These are phyloP conservation scores for Clausena lansium DNA, from an alignment of 345 rosid species.

Conservation along the genomic window DNA sequence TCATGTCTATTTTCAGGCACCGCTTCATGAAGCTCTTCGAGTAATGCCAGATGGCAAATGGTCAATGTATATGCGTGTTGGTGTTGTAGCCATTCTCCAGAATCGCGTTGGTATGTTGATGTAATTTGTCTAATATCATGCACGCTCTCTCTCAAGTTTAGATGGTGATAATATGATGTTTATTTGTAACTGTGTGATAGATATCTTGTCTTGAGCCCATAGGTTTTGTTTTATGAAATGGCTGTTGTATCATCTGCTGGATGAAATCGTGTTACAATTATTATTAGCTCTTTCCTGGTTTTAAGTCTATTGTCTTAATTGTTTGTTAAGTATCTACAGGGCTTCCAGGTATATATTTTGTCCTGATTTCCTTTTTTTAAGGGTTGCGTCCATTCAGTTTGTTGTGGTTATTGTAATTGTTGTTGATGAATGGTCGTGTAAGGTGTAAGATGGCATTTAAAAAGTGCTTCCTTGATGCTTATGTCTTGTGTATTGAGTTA, in stretches of 20 bases:
- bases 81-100: constrained; percentile 76
- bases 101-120: constrained; percentile 76
- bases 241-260: neutral
- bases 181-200: neutral
- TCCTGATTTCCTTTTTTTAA: neutral
- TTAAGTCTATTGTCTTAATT: neutral
- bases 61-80: constrained; percentile 60
- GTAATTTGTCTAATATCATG: neutral
- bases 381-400: neutral
- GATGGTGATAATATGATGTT: neutral
- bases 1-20: constrained; percentile 39
- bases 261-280: neutral
- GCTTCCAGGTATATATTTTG: neutral
- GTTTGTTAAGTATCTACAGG: neutral
- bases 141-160: neutral
- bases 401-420: neutral
- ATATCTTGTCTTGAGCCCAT: neutral
- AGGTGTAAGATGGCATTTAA: neutral
- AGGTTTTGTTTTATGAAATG: neutral
- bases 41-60: constrained; percentile 47
- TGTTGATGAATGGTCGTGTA: neutral
- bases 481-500: neutral
- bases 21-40: constrained; percentile 55
- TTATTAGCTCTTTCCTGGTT: neutral
- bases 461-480: neutral